phyloP scores from a whole-genome alignment of 176 grass and related monocot genomes.

The Eragrostis nindensis region DNA sequence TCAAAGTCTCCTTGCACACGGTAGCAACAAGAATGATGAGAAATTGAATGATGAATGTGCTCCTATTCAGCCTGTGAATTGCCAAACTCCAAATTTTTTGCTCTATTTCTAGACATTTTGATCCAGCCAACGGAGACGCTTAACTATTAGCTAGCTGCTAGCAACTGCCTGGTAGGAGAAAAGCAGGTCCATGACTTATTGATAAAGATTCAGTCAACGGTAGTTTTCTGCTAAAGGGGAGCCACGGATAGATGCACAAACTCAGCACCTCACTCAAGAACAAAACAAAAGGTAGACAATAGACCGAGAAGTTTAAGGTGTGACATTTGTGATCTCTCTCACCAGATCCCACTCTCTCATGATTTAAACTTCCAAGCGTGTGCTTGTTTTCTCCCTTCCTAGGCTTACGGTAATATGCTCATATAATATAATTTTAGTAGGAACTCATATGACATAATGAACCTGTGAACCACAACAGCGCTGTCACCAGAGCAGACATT shows the following conservation, averaged over 20 bases:
- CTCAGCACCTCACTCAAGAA: too few species aligned
- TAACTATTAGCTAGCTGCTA: slow-evolving; percentile 8
- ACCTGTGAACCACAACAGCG: not conserved
- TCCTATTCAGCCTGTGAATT: slow-evolving; percentile 15
- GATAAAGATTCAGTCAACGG: not conserved
- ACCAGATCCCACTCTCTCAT: too few species aligned
- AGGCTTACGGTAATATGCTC: not conserved
- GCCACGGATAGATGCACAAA: too few species aligned
- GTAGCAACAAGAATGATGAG: slow-evolving; percentile 1
- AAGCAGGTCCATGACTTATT: not conserved
- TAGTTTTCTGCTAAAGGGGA: too few species aligned
- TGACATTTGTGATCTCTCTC: too few species aligned
- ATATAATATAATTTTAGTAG: too few species aligned
- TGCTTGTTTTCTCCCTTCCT: slow-evolving; percentile 21
- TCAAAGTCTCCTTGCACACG: slow-evolving; percentile 12
- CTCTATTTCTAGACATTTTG: not conserved
- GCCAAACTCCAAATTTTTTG: not conserved
- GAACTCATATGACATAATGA: not conserved
- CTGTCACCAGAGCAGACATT: slow-evolving; percentile 15
- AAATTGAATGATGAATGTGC: not conserved
- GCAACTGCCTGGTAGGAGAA: not conserved
- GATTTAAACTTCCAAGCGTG: slow-evolving; percentile 2
- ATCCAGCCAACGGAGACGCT: not conserved
- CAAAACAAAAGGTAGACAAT: too few species aligned
- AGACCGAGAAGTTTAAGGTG: too few species aligned